Percentiles rank a stretch among this genome's conserved stretches.
phyloP scores from a whole-genome alignment of 2,329 filamentous ascomycete species.

The Aspergillus quadrilineatus region DNA sequence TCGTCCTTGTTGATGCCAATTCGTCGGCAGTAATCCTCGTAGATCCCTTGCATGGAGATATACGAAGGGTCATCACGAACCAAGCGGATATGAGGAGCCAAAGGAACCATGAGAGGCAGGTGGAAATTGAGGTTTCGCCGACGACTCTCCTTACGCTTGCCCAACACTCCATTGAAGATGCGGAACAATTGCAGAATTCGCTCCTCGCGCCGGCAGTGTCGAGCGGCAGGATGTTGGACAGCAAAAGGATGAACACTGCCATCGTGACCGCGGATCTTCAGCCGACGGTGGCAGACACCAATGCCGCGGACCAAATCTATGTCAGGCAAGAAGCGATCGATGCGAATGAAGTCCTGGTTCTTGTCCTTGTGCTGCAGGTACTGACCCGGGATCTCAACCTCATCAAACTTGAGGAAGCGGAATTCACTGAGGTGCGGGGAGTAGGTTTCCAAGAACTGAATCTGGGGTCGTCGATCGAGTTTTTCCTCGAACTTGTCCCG shows the following conservation, averaged over 20 bases:
- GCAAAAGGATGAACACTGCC: constrained; percentile 96
- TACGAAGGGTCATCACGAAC: constrained; percentile 95
- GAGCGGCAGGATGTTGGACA: constrained; percentile 89
- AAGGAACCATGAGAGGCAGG: constrained; percentile 88
- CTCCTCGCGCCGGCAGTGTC: constrained; percentile 91
- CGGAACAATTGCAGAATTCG: constrained; percentile 94
- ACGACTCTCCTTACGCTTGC: constrained; percentile 91
- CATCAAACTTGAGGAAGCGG: constrained; percentile 95
- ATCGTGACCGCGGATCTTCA: constrained; percentile 96
- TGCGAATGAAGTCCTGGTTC: constrained; percentile 97
- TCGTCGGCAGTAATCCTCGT: constrained; percentile 91
- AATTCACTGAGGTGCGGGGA: constrained; percentile 95
- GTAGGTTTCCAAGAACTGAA: constrained; percentile 75
- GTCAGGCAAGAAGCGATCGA: constrained; percentile 92
- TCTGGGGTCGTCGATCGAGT: constrained; percentile 76
- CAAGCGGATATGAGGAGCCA: constrained; percentile 91
- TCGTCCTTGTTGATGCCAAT: constrained; percentile 90
- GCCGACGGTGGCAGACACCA: constrained; percentile 83
- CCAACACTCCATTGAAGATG: constrained; percentile 89
- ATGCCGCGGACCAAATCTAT: constrained; percentile 90
- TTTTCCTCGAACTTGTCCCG: constrained; percentile 98
- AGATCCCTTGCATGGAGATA: constrained; percentile 89
- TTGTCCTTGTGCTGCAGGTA: constrained; percentile 98
- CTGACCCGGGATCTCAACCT: constrained; percentile 95
- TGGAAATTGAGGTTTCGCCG: constrained; percentile 95